Conservation (phyloP, 2,329 filamentous ascomycete species). For the Xylaria sp. region DNA sequence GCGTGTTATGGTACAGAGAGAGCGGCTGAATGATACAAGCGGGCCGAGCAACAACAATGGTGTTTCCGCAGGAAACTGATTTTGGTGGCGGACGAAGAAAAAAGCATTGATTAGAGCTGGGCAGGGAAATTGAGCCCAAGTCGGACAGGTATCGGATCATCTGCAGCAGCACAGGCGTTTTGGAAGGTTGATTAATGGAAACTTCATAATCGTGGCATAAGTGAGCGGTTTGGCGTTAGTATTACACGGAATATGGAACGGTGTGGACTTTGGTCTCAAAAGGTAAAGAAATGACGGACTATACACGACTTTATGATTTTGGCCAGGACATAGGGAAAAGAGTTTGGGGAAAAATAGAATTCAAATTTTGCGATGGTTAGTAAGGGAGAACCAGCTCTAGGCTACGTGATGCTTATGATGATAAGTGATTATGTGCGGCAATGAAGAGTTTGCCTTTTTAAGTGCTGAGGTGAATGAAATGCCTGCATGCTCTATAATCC, state of each 20-base stretch:
- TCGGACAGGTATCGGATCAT: constrained; percentile 29
- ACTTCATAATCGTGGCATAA: constrained; percentile 36
- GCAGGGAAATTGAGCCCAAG: constrained; percentile 33
- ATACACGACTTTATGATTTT: constrained; percentile 40
- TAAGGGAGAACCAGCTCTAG: neutral
- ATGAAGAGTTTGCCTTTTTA: too few species aligned
- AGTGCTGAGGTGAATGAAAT: too few species aligned
- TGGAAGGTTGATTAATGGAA: constrained; percentile 40
- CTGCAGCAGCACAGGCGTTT: constrained; percentile 47
- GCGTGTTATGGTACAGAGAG: constrained; percentile 71
- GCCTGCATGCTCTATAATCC: neutral
- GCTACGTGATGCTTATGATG: constrained; percentile 8
- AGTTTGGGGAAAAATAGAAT: constrained; percentile 30
- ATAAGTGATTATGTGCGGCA: neutral
- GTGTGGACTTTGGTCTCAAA: constrained; percentile 31
- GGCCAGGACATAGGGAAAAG: constrained; percentile 25
- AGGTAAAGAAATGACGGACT: constrained; percentile 33
- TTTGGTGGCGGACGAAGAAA: constrained; percentile 7
- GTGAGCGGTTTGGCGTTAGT: constrained; percentile 45
- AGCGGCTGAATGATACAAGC: constrained; percentile 58
- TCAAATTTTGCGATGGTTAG: constrained; percentile 13
- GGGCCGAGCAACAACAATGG: constrained; percentile 41
- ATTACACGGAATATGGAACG: constrained; percentile 29
- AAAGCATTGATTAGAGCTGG: constrained; percentile 30
- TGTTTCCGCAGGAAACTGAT: constrained; percentile 40